Base-by-base conservation (phyloP, 306 rosid genomes). In the Glycine latifolia region DNA sequence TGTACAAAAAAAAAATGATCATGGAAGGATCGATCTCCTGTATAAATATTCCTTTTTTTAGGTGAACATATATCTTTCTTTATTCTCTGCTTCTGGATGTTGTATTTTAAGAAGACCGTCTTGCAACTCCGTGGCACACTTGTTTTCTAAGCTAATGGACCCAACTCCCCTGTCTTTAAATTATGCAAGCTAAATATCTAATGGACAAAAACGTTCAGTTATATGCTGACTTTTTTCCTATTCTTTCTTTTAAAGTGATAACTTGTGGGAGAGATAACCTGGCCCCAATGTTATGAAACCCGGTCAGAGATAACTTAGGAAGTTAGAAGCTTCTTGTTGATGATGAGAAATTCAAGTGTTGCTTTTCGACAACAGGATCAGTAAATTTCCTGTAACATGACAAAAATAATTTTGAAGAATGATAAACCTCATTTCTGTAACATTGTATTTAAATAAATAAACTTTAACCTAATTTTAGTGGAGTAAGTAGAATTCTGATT, bases 311-410 rank as follows among this genome's bases (percentile, higher is more conserved):
- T n/a, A n/a, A n/a, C n/a, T n/a, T n/a, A n/a, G 76, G 94, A 80
- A 7, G 87, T 88, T 41, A 79, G 68, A 79, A 95, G 84, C 79
- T 92, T 95, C 82, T 91, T 93, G 82, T 39, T 53, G 20, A 20
- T 53, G 20, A 20, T 20, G 1, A 20, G 1, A 20, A 20, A 20
- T 20, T 20, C 20, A 20, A 20, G 20, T 1, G 1, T 20, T 20
- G 20, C 20, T 20, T 20, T 20, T 20, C 20, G 1, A 20, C 20
- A 20, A 20, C 0, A 0, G 20, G 20, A 20, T 20, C 20, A 20
- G 20, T 92, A 84, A 95, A 95, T 88, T 95, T 98, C 89, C 96
- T 95, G 89, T 83, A 91, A 76, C 8, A 70, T 71, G 68, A 83
- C 55, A 85, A 77, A 85, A 77, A 77, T 47, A 80, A 73, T 14